Conservation (phyloP, 352 stramenopile genomes). For the Phytopythium delawarense region DNA sequence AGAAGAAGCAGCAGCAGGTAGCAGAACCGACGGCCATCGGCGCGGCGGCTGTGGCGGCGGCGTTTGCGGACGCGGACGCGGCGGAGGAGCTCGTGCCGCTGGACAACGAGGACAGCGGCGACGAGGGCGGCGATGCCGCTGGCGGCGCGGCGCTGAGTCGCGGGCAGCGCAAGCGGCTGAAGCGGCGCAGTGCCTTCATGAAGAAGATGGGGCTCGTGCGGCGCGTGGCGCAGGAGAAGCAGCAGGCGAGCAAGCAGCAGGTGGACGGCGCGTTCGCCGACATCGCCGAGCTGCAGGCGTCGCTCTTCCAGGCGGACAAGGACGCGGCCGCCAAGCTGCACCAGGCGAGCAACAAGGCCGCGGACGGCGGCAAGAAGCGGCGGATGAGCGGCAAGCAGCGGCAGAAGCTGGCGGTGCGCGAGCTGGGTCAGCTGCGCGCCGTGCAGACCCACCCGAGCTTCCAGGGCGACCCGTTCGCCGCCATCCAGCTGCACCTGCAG, state of each 20-base stretch:
- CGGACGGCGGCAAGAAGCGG: constrained; percentile 29
- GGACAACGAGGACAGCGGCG: constrained; percentile 29
- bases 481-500: constrained; percentile 84
- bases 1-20: constrained; percentile 18
- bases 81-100: constrained; percentile 20
- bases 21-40: constrained; percentile 23
- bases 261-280: constrained; percentile 62
- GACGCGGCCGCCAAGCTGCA: constrained; percentile 30
- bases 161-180: constrained; percentile 81
- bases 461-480: constrained; percentile 77
- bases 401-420: constrained; percentile 78
- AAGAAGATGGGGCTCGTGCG: constrained; percentile 84
- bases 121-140: constrained; percentile 21
- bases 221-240: constrained; percentile 54
- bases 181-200: constrained; percentile 76
- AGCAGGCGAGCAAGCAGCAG: constrained; percentile 36
- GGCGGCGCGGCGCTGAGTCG: constrained; percentile 49
- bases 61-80: constrained; percentile 45
- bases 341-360: constrained; percentile 19
- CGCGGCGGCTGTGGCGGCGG: constrained; percentile 55
- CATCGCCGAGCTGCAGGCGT: constrained; percentile 65
- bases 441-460: constrained; percentile 83
- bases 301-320: constrained; percentile 50
- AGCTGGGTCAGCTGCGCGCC: constrained; percentile 79
- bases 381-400: constrained; percentile 75